phyloP scores from a whole-genome alignment of 345 rosid species.

The Diplotaxis tenuifolia region DNA sequence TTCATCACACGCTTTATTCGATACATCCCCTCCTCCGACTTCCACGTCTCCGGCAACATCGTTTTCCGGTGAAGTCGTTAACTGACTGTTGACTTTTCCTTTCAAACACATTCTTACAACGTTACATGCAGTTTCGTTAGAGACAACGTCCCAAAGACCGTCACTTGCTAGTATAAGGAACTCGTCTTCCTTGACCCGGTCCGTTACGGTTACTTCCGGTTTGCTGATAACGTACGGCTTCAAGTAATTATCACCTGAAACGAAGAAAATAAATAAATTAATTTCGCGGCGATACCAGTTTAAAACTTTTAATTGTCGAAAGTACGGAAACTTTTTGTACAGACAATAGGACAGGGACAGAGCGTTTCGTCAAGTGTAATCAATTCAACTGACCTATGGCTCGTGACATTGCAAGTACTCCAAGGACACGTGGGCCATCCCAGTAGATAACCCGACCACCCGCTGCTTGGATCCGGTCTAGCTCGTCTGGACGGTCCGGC shows the following conservation, averaged over 20 bases:
- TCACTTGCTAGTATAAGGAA: slow-evolving; percentile 81
- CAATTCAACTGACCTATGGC: slow-evolving; percentile 62
- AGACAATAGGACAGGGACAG: slow-evolving; percentile 15
- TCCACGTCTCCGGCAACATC: neutral
- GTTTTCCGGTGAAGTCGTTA: slow-evolving; percentile 21
- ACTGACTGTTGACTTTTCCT: slow-evolving; percentile 9
- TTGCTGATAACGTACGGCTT: slow-evolving; percentile 81
- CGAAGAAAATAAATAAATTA: neutral
- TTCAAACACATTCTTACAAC: slow-evolving; percentile 68
- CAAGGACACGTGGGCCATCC: slow-evolving; percentile 89
- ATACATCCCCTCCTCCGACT: too few species aligned
- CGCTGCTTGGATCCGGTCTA: slow-evolving; percentile 70
- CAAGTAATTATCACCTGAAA: slow-evolving; percentile 79
- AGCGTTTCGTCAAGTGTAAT: slow-evolving; percentile 27
- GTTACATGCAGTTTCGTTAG: slow-evolving; percentile 76
- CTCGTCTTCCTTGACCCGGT: slow-evolving; percentile 66
- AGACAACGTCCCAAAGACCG: slow-evolving; percentile 93
- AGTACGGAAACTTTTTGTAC: slow-evolving; percentile 2
- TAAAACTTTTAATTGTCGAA: neutral
- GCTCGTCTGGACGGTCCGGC: slow-evolving; percentile 95
- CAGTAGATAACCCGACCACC: slow-evolving; percentile 90
- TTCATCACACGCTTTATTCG: too few species aligned
- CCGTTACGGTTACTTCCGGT: slow-evolving; percentile 72
- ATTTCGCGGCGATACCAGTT: slow-evolving; percentile 16
- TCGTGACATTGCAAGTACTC: slow-evolving; percentile 89